Evolutionary conservation across 2,329 filamentous ascomycete genomes (phyloP).

Genomic region (Plectosphaerella plurivora): DNA sequence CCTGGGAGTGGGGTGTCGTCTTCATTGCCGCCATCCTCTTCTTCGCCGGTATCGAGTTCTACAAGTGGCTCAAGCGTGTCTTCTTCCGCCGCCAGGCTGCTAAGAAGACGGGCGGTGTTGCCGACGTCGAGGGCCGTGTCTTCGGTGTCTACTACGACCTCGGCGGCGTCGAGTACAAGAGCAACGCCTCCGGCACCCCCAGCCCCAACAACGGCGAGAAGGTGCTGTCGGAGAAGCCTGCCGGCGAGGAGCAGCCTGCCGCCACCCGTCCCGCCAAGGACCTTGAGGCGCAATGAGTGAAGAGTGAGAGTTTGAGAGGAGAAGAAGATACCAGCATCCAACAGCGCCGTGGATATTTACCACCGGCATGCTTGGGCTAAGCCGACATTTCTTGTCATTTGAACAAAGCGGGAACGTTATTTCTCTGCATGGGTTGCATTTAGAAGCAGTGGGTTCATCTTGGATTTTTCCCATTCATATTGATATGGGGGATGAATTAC

Average conservation of each 20-base stretch:
- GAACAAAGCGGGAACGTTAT: not conserved
- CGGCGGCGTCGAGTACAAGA: slow-evolving; percentile 9
- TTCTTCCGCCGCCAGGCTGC: slow-evolving; percentile 26
- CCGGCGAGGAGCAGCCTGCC: not conserved
- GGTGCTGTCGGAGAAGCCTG: slow-evolving; percentile 11
- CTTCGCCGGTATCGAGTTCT: slow-evolving; percentile 51
- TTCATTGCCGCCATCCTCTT: slow-evolving; percentile 51
- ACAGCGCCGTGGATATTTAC: not conserved
- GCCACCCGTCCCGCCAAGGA: not conserved
- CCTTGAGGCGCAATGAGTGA: not conserved
- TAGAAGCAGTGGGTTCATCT: not conserved
- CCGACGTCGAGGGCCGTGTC: slow-evolving; percentile 24
- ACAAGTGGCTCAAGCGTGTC: slow-evolving; percentile 55
- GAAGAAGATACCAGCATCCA: slow-evolving; percentile 2
- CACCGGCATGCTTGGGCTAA: not conserved
- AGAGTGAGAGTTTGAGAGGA: not conserved
- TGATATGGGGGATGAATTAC: not conserved
- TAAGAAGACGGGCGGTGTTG: slow-evolving; percentile 12
- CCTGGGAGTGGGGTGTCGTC: slow-evolving; percentile 58
- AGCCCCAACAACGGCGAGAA: slow-evolving; percentile 12
- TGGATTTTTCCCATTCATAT: not conserved
- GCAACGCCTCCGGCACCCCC: not conserved
- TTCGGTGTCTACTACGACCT: slow-evolving; percentile 25
- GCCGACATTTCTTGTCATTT: not conserved
- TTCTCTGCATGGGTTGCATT: not conserved